Evolutionary conservation across 306 rosid species (phyloP).

Genomic region (Acacia melanoxylon): DNA sequence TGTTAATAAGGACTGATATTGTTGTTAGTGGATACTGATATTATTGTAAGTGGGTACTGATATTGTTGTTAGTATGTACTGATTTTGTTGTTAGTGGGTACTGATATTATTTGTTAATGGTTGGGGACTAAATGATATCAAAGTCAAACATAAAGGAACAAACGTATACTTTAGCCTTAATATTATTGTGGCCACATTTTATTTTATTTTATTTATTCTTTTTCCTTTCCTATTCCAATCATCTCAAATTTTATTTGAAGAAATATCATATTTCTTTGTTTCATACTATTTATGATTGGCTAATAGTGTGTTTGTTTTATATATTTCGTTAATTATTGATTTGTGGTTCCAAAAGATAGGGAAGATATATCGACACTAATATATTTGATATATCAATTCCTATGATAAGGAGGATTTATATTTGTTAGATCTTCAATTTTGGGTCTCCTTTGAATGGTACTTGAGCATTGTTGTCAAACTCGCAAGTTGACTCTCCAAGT

Average conservation of each 20-base stretch:
- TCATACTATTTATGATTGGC: neutral
- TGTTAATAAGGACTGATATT: no score
- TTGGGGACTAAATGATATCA: no score
- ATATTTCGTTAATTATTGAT: neutral
- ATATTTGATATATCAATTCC: neutral
- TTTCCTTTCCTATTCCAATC: neutral
- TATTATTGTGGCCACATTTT: neutral
- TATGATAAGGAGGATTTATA: neutral
- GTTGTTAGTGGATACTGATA: no score
- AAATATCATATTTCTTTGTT: neutral
- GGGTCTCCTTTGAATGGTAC: neutral
- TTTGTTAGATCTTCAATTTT: neutral
- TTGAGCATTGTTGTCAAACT: no score
- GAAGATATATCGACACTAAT: no score
- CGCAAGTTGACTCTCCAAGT: no score
- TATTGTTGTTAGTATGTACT: no score
- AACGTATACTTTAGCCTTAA: no score
- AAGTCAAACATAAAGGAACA: no score
- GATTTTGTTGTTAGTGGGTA: no score
- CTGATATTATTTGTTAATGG: no score
- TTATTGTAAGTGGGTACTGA: no score
- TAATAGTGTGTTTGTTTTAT: neutral
- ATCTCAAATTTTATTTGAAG: neutral
- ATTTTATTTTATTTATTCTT: neutral
- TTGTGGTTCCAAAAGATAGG: neutral